Evolutionary conservation across 2,329 filamentous ascomycete species (phyloP).

Genomic region (Hyphodiscus sp.): DNA sequence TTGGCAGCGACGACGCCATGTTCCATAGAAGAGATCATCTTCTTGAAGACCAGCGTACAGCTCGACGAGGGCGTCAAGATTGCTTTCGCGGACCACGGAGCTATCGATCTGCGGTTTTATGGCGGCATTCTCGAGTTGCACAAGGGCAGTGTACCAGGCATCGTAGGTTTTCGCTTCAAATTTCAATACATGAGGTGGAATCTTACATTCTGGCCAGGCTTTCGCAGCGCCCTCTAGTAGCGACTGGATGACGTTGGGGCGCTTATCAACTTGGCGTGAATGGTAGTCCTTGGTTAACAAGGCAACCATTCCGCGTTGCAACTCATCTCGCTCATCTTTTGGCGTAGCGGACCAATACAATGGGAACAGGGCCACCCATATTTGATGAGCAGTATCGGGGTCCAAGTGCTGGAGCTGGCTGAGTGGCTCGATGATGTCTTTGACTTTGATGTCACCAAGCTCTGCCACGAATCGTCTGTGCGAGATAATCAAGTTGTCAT

Average conservation of each 20-base stretch:
- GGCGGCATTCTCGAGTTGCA: slow-evolving; percentile 83
- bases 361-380: slow-evolving; percentile 89
- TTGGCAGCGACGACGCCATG: slow-evolving; percentile 89
- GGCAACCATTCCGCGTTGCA: slow-evolving; percentile 86
- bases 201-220: slow-evolving; percentile 79
- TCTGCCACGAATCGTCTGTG: slow-evolving; percentile 82
- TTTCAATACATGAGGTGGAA: slow-evolving; percentile 94
- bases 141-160: slow-evolving; percentile 91
- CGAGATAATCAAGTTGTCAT: slow-evolving; percentile 69
- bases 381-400: slow-evolving; percentile 69
- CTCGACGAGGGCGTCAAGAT: slow-evolving; percentile 90
- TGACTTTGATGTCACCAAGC: slow-evolving; percentile 76
- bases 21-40: slow-evolving; percentile 95
- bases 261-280: slow-evolving; percentile 84
- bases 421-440: slow-evolving; percentile 84
- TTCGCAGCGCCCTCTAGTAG: slow-evolving; percentile 82
- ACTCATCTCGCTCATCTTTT: slow-evolving; percentile 80
- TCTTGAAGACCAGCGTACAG: slow-evolving; percentile 87
- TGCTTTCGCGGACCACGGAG: slow-evolving; percentile 80
- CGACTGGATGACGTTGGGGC: slow-evolving; percentile 92
- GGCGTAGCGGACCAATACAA: slow-evolving; percentile 87
- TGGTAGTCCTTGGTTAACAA: slow-evolving; percentile 95
- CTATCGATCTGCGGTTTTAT: slow-evolving; percentile 77
- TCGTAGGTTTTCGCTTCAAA: slow-evolving; percentile 92
- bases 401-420: slow-evolving; percentile 90